phyloP scores from a whole-genome alignment of 2,329 filamentous ascomycete species.

The Xylariaceae sp. region DNA sequence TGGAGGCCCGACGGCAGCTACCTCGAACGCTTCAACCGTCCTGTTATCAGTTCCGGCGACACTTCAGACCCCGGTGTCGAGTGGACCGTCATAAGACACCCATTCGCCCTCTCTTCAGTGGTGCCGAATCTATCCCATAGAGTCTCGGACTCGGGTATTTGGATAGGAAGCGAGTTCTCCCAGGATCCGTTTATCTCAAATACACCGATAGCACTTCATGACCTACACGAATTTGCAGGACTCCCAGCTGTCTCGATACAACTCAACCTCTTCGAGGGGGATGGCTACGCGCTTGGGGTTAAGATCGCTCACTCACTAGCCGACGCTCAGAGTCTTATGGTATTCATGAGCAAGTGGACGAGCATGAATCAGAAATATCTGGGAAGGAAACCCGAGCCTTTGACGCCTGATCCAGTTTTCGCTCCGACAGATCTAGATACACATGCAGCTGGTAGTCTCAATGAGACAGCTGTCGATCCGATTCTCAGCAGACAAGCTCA shows the following conservation, averaged over 20 bases:
- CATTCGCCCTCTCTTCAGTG: constrained; percentile 23
- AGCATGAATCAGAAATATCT: constrained; percentile 17
- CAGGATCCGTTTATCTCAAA: constrained; percentile 30
- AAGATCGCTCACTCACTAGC: constrained; percentile 39
- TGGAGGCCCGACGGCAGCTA: constrained; percentile 14
- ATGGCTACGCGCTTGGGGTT: constrained; percentile 37
- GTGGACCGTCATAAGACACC: constrained; percentile 29
- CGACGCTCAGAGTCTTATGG: constrained; percentile 38
- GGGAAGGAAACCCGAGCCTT: not conserved
- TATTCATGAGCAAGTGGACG: constrained; percentile 40
- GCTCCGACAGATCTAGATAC: constrained; percentile 35
- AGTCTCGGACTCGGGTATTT: constrained; percentile 21
- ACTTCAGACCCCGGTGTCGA: constrained; percentile 37
- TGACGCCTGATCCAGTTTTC: constrained; percentile 29
- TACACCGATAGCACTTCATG: constrained; percentile 30
- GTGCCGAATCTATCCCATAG: constrained; percentile 23
- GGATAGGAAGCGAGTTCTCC: constrained; percentile 31
- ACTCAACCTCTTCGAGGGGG: constrained; percentile 34
- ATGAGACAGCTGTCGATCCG: constrained; percentile 12
- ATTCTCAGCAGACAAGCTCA: constrained; percentile 23
- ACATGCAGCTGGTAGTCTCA: constrained; percentile 21
- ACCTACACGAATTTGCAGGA: constrained; percentile 22
- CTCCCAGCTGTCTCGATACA: constrained; percentile 33
- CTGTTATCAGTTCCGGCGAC: constrained; percentile 31
- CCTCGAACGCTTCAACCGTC: constrained; percentile 19